phyloP scores from a whole-genome alignment of 768 basidiomycete genomes.

The Leccinum sublutescens region DNA sequence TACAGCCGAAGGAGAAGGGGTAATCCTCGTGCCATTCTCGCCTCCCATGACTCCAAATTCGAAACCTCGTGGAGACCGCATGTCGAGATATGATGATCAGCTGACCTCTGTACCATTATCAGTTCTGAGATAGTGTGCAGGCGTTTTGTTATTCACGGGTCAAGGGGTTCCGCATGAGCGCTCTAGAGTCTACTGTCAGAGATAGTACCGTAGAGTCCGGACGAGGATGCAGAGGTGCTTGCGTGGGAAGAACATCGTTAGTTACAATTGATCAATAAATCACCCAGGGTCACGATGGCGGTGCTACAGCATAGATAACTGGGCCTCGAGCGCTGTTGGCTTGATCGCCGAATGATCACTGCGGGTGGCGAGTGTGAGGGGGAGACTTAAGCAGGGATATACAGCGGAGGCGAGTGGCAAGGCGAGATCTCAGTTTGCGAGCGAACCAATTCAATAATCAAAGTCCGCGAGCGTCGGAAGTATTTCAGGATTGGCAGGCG shows the following conservation, averaged over 20 bases:
- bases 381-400: not conserved
- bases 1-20: slow-evolving; percentile 6
- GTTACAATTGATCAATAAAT: slow-evolving; percentile 1
- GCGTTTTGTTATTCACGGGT: not conserved
- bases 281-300: slow-evolving; percentile 16
- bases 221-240: not conserved
- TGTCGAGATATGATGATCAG: slow-evolving; percentile 23
- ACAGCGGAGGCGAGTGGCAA: not conserved
- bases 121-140: slow-evolving; percentile 4
- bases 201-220: not conserved
- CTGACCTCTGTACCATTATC: slow-evolving; percentile 11
- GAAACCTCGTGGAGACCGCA: slow-evolving; percentile 26
- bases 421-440: not conserved
- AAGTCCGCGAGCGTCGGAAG: slow-evolving; percentile 30
- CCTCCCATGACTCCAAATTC: slow-evolving; percentile 13
- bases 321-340: slow-evolving; percentile 8
- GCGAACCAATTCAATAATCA: slow-evolving; percentile 9
- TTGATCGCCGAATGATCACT: slow-evolving; percentile 12
- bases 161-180: slow-evolving; percentile 8
- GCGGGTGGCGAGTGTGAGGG: not conserved
- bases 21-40: slow-evolving; percentile 9
- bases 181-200: not conserved
- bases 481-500: slow-evolving; percentile 13
- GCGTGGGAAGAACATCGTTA: not conserved
- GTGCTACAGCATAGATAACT: slow-evolving; percentile 4